These are phyloP conservation scores for Magnusiomyces ingens DNA, from an alignment of 1,139 yeast genomes.

Conservation along the genomic window DNA sequence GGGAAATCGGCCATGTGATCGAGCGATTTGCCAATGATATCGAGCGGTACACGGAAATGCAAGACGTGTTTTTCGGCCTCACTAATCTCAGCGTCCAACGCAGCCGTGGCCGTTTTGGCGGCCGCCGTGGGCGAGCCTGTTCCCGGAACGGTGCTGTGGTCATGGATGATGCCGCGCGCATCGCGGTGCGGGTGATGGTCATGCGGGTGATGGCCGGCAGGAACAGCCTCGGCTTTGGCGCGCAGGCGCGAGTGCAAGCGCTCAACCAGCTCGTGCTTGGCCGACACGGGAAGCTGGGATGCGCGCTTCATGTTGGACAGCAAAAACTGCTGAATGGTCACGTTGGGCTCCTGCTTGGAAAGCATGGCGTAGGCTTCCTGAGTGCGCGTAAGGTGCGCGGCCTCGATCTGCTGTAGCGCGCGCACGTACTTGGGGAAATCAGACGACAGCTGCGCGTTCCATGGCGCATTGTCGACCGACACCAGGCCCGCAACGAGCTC, in stretches of 20 bases:
- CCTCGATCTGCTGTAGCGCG: slow-evolving; percentile 47
- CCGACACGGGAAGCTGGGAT: slow-evolving; percentile 8
- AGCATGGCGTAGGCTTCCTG: slow-evolving; percentile 66
- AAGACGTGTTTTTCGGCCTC: background rate
- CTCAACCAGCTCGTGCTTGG: slow-evolving; percentile 32
- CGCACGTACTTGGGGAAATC: slow-evolving; percentile 62
- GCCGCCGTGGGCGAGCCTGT: no score
- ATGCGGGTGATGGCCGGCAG: slow-evolving; percentile 1
- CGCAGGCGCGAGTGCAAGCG: background rate
- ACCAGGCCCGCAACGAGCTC: slow-evolving; percentile 57
- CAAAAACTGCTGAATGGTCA: slow-evolving; percentile 69
- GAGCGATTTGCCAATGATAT: slow-evolving; percentile 56
- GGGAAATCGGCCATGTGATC: slow-evolving; percentile 74
- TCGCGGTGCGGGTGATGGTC: slow-evolving; percentile 5
- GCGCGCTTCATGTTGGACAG: slow-evolving; percentile 59
- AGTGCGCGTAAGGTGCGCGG: slow-evolving; percentile 41
- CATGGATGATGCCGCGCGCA: background rate
- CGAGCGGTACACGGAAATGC: slow-evolving; percentile 59
- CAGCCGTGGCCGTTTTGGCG: background rate
- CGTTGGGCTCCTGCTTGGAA: slow-evolving; percentile 36
- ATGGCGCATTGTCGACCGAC: slow-evolving; percentile 87
- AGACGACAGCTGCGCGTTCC: slow-evolving; percentile 51
- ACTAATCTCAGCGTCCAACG: background rate
- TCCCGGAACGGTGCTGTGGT: background rate
- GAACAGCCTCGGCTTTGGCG: background rate